These are phyloP conservation scores for Aspergillus hiratsukae DNA, from an alignment of 2,329 filamentous ascomycete species.

Conservation along the genomic window DNA sequence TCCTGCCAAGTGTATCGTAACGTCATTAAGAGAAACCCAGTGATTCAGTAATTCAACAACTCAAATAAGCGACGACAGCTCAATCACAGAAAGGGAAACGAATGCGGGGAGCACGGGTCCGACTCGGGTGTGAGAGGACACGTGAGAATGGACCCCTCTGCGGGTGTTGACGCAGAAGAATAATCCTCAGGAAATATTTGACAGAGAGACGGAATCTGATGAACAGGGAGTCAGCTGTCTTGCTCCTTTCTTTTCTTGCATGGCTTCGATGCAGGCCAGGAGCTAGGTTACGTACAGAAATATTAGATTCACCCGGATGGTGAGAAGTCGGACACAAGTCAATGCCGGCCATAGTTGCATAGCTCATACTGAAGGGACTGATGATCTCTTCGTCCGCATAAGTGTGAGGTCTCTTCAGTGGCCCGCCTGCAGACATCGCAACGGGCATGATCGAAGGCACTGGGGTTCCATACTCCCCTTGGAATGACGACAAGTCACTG, in stretches of 20 bases:
- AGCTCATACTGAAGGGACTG: constrained; percentile 58
- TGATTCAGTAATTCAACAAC: neutral
- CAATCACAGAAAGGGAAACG: constrained; percentile 22
- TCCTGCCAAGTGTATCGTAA: constrained; percentile 1
- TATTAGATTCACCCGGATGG: constrained; percentile 33
- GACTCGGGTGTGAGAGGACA: constrained; percentile 42
- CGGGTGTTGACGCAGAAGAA: constrained; percentile 39
- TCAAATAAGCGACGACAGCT: neutral
- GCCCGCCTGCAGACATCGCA: constrained; percentile 34
- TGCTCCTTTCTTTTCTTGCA: constrained; percentile 1
- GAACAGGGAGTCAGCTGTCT: constrained; percentile 13
- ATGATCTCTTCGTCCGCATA: constrained; percentile 54
- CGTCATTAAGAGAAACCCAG: constrained; percentile 1
- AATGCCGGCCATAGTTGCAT: constrained; percentile 55
- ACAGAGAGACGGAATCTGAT: constrained; percentile 35
- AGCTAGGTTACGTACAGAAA: constrained; percentile 43
- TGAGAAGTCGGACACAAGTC: constrained; percentile 42
- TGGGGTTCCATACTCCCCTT: constrained; percentile 37
- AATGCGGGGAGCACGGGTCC: constrained; percentile 36
- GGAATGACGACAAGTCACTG: constrained; percentile 30
- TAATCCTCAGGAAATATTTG: constrained; percentile 37
- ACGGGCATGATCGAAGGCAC: constrained; percentile 45
- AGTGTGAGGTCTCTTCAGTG: constrained; percentile 49
- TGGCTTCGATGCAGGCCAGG: constrained; percentile 11
- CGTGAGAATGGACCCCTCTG: constrained; percentile 33